A percentile compares a stretch with the other conserved stretches of the same genome.
Conservation (phyloP, 2,329 filamentous ascomycete species). For the Trichoderma lentiforme region DNA sequence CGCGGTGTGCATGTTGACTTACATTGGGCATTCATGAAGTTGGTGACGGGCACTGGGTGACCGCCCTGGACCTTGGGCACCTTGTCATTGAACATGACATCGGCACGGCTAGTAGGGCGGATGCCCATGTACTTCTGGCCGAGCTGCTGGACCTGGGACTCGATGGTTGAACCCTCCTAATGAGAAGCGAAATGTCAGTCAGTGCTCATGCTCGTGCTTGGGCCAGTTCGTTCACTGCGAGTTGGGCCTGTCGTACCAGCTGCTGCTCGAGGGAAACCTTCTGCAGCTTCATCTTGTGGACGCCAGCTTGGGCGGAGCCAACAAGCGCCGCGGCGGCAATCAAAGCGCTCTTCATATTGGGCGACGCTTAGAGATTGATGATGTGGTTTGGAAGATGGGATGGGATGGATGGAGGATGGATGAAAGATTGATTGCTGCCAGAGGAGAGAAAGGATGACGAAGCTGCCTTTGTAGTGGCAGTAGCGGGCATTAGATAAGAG, state of each 20-base stretch:
- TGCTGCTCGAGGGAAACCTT: conserved; percentile 92
- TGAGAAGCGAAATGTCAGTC: conserved; percentile 1
- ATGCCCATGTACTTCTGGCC: conserved; percentile 93
- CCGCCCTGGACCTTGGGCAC: conserved; percentile 61
- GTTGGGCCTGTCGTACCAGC: conserved; percentile 60
- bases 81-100: conserved; percentile 77
- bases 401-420: neutral
- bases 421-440: neutral
- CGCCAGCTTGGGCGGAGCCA: conserved; percentile 76
- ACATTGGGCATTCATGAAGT: conserved; percentile 99
- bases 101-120: conserved; percentile 64
- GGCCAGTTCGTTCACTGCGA: conserved; percentile 11
- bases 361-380: conserved; percentile 25
- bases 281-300: conserved; percentile 97
- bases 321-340: conserved; percentile 77
- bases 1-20: conserved; percentile 39
- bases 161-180: conserved; percentile 73
- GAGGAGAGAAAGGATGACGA: conserved; percentile 5
- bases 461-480: conserved; percentile 11
- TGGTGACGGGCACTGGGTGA: conserved; percentile 85
- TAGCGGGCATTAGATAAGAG: conserved; percentile 8
- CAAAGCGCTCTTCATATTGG: conserved; percentile 80
- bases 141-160: conserved; percentile 75
- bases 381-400: neutral
- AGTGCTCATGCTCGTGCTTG: conserved; percentile 9